Conservation (phyloP, 169 alveolate genomes). For the Cryptosporidium ubiquitum region DNA sequence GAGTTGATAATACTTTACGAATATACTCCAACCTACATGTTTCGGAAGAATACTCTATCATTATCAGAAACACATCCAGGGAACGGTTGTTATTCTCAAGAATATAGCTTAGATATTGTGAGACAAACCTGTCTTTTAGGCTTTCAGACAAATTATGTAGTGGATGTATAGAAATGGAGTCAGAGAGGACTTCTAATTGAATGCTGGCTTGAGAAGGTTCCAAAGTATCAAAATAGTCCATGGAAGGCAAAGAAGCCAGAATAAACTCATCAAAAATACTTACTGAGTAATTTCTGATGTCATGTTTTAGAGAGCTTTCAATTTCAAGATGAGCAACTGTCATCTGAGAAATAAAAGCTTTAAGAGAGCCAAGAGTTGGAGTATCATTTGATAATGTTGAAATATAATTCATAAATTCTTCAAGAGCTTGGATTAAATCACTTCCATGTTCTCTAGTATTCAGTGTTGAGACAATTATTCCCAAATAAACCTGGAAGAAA, state of each 20-base stretch:
- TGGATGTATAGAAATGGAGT: not conserved
- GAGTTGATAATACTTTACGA: not conserved
- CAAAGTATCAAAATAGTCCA: constrained; percentile 10
- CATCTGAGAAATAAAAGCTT: constrained; percentile 54
- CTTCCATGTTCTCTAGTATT: constrained; percentile 4
- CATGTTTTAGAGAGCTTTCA: not conserved
- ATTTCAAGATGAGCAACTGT: constrained; percentile 44
- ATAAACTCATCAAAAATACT: constrained; percentile 19
- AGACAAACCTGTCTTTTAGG: constrained; percentile 25
- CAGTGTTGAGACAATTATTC: constrained; percentile 8
- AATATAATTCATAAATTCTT: constrained; percentile 15
- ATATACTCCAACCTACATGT: constrained; percentile 36
- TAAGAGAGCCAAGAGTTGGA: constrained; percentile 13
- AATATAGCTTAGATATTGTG: constrained; percentile 57
- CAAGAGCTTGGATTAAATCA: constrained; percentile 9
- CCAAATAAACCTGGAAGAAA: constrained; percentile 24
- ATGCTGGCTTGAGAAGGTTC: constrained; percentile 21
- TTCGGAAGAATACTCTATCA: constrained; percentile 49
- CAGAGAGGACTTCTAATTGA: not conserved
- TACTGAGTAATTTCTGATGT: not conserved
- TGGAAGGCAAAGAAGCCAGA: not conserved
- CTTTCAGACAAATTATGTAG: not conserved
- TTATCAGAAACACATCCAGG: constrained; percentile 28
- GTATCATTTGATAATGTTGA: not conserved
- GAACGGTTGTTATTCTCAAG: constrained; percentile 7